A percentile compares a stretch with the other conserved stretches of the same genome.
Conservation (phyloP, 2,329 filamentous ascomycete species). For the Dothiorella sarmentorum region DNA sequence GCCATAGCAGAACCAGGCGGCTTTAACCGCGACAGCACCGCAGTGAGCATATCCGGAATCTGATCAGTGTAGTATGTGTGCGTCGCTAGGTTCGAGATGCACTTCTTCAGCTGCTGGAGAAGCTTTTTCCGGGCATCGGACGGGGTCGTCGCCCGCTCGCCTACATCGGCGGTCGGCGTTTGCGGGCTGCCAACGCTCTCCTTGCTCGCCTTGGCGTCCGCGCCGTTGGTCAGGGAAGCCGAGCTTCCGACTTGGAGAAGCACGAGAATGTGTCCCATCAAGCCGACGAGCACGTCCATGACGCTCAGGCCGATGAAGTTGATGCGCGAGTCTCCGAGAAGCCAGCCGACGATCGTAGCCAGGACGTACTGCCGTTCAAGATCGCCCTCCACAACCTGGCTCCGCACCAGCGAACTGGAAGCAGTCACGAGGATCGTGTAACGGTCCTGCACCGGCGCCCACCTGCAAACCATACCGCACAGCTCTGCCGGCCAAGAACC, state of each 20-base stretch:
- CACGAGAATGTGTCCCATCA: conserved; percentile 78
- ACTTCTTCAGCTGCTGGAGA: conserved; percentile 68
- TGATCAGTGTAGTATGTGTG: conserved; percentile 98
- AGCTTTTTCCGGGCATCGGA: conserved; percentile 58
- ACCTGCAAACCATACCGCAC: conserved; percentile 74
- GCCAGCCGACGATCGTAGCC: conserved; percentile 72
- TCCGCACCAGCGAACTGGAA: conserved; percentile 70
- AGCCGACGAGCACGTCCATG: conserved; percentile 85
- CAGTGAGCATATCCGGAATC: conserved; percentile 86
- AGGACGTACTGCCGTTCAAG: conserved; percentile 72
- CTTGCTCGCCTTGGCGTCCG: conserved; percentile 13
- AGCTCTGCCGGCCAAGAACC: conserved; percentile 77
- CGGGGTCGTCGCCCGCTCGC: conserved; percentile 35
- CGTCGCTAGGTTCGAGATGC: conserved; percentile 85
- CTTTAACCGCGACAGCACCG: conserved; percentile 74
- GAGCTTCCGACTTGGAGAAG: conserved; percentile 63
- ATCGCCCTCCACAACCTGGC: conserved; percentile 65
- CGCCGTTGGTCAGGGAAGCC: conserved; percentile 35
- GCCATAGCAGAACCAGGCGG: conserved; percentile 52
- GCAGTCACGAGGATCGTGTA: conserved; percentile 84
- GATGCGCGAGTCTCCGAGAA: conserved; percentile 74
- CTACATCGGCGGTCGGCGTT: conserved; percentile 2
- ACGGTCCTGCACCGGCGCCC: conserved; percentile 91
- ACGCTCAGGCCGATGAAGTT: conserved; percentile 95
- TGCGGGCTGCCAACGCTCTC: conserved; percentile 21